Conservation (phyloP, 2,329 filamentous ascomycete genomes). For the Dothideomycetes sp. region DNA sequence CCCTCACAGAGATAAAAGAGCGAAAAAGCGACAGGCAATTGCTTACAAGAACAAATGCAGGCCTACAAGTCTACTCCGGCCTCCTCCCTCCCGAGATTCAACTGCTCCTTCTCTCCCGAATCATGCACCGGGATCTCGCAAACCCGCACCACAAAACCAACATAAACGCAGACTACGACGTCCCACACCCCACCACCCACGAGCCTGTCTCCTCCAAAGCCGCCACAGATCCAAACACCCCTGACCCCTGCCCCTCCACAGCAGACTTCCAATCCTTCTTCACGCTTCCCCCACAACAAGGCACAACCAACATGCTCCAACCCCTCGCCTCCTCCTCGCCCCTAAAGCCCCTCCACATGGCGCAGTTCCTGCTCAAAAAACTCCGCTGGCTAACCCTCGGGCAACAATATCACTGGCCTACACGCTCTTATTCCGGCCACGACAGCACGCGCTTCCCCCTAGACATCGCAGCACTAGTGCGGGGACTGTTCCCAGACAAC, state of each 20-base stretch:
- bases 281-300: slow-evolving; percentile 14
- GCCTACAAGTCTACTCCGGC: slow-evolving; percentile 8
- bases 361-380: slow-evolving; percentile 9
- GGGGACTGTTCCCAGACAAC: slow-evolving; percentile 10
- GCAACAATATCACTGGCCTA: slow-evolving; percentile 13
- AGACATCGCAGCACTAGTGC: slow-evolving; percentile 7
- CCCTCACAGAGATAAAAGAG: not conserved
- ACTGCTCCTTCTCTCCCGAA: slow-evolving; percentile 9
- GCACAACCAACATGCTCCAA: too few species aligned
- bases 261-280: slow-evolving; percentile 21
- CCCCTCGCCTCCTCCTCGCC: not conserved
- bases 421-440: slow-evolving; percentile 9
- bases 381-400: slow-evolving; percentile 12
- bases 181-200: slow-evolving; percentile 7
- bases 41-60: not conserved
- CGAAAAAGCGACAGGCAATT: not conserved
- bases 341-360: slow-evolving; percentile 8
- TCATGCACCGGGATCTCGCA: slow-evolving; percentile 10
- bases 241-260: not conserved
- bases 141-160: slow-evolving; percentile 11
- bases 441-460: slow-evolving; percentile 9
- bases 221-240: not conserved
- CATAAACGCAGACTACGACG: slow-evolving; percentile 8
- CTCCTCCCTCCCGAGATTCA: slow-evolving; percentile 9
- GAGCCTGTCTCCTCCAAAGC: too few species aligned